phyloP scores from a whole-genome alignment of 1,284 basidiomycete genomes.

The Cryptococcus hybrid region DNA sequence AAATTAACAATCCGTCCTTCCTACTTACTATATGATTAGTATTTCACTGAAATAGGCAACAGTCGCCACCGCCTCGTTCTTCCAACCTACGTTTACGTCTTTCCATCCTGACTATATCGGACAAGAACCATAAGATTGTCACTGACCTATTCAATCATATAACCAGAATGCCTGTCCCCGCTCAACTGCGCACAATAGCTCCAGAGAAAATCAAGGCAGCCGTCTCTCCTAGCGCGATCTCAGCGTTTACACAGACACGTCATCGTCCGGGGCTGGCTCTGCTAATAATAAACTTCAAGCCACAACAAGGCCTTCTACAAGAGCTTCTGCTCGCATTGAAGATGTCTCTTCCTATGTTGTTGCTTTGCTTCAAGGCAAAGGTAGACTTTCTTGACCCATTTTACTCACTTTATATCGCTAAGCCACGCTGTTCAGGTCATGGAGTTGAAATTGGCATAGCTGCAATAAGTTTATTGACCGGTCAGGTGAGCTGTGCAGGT shows the following conservation, averaged over 20 bases:
- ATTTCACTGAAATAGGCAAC: no score
- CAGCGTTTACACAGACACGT: no score
- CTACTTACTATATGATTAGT: no score
- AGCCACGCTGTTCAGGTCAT: slow-evolving; percentile 49
- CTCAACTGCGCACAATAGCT: not conserved
- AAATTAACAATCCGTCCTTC: no score
- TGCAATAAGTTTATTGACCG: slow-evolving; percentile 75
- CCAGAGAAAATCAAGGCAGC: not conserved
- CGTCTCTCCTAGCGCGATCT: not conserved
- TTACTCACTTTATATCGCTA: not conserved
- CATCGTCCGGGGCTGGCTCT: not conserved
- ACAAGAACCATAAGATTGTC: no score
- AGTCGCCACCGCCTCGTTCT: no score
- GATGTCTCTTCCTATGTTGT: slow-evolving; percentile 1
- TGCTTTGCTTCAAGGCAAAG: slow-evolving; percentile 13
- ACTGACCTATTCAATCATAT: no score
- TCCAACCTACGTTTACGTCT: no score
- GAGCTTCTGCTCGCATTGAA: slow-evolving; percentile 3
- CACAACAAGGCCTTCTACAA: not conserved
- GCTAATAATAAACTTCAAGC: not conserved
- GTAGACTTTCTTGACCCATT: not conserved
- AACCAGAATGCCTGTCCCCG: not conserved
- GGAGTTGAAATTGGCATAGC: slow-evolving; percentile 81
- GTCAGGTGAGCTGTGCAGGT: slow-evolving; percentile 59
- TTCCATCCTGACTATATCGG: no score